A percentile compares a stretch with the other conserved stretches of the same genome.
Evolutionary conservation across 106 monocot species (phyloP).

Genomic region (Narthecium ossifragum): DNA sequence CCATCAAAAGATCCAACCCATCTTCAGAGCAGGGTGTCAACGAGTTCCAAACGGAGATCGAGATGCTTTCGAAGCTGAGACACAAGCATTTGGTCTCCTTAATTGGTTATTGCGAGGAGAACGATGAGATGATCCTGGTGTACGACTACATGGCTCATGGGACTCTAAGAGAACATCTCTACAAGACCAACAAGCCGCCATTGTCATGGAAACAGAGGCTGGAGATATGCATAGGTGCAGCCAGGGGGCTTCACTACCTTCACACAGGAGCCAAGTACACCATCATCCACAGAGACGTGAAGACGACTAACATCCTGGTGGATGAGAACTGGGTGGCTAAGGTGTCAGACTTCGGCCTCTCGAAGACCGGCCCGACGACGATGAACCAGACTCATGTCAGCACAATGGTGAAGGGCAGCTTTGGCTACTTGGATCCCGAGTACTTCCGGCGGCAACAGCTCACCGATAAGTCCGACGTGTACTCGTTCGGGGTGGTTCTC

Average conservation of each 20-base stretch:
- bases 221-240: constrained; percentile 67
- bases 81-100: constrained; percentile 75
- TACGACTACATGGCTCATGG: constrained; percentile 83
- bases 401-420: constrained; percentile 88
- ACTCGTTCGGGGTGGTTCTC: constrained; percentile 82
- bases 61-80: constrained; percentile 90
- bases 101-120: constrained; percentile 77
- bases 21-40: constrained; percentile 65
- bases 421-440: constrained; percentile 80
- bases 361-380: constrained; percentile 62
- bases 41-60: constrained; percentile 83
- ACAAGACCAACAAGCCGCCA: constrained; percentile 45
- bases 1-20: constrained; percentile 71
- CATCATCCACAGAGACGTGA: constrained; percentile 80
- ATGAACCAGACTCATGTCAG: constrained; percentile 70
- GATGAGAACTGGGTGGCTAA: constrained; percentile 79
- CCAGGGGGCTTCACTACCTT: constrained; percentile 73
- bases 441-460: constrained; percentile 77
- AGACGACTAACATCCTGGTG: constrained; percentile 78
- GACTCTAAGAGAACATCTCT: constrained; percentile 67
- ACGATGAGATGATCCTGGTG: constrained; percentile 64
- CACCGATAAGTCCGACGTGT: constrained; percentile 80
- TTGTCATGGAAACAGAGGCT: constrained; percentile 63
- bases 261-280: constrained; percentile 83
- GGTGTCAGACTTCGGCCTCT: constrained; percentile 83